Evolutionary conservation across 1,139 yeast genomes (phyloP), one percentile per base, ranked within the genome.

Genomic region (Suhomyces chickasaworum): DNA sequence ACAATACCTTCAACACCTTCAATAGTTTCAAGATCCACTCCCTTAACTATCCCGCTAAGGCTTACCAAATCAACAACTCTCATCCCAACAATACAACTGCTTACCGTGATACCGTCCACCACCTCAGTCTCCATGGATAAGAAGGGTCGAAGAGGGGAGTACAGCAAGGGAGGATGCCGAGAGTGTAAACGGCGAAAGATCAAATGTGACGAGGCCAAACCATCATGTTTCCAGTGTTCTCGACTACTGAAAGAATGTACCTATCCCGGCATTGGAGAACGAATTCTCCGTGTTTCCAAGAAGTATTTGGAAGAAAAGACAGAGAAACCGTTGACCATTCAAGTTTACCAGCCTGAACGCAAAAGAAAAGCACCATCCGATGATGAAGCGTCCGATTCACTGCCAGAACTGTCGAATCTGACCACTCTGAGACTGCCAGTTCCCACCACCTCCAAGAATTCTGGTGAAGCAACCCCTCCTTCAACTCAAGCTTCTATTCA

Each of bases 111-210:
- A 7, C 37, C 29, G 18, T 21, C 37, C 23, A 22, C 29, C 12
- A 35, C 23, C 30, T 18, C 18, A 29, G n/a, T 16, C 37, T 9
- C 30, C 13, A 18, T 34, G 23, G 44, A 41, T 27, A 41, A 41
- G 30, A 41, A 37, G 37, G 37, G 38, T 9, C 41, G 42, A n/a
- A 33, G 49, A 20, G 49, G 59, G 7, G 63, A 56, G 45, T 61
- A 61, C 48, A 55, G 57, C 55, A 61, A 60, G 38, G 60, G 56
- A 13, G 66, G 66, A n/a, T 62, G 66, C 47, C 56, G 59, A 10
- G 66, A 62, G 46, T 62, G 66, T 54, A 62, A 62, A 39, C 60
- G 66, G 13, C 57, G 66, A 27, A 62, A 62, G 42, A 62, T 62
- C 53, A 62, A 62, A 41, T 62, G 66, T 42, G 63, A 60, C 46